Percentiles rank a stretch among this genome's conserved stretches.
phyloP scores from a whole-genome alignment of 164 flowering plant genomes.

The Warburgia ugandensis region DNA sequence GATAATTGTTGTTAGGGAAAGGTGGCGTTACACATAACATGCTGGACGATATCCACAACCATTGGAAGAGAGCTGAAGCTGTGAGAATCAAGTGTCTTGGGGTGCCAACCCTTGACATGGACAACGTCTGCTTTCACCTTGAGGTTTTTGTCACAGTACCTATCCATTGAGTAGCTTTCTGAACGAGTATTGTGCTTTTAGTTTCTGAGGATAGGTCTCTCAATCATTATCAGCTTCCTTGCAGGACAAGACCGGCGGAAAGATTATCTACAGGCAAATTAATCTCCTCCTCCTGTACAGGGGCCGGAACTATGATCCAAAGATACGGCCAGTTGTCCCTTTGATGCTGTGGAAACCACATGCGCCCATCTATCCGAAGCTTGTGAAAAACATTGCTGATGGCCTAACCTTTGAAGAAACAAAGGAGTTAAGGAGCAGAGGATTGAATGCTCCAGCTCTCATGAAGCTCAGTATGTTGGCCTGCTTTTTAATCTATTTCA shows the following conservation, averaged over 20 bases:
- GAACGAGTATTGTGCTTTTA: background rate
- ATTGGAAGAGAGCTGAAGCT: constrained; percentile 97
- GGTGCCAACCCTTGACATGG: constrained; percentile 96
- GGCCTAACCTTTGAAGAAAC: constrained; percentile 80
- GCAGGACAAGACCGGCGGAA: constrained; percentile 94
- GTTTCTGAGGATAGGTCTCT: constrained; percentile 1
- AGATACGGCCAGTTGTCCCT: constrained; percentile 65
- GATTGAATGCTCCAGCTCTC: constrained; percentile 50
- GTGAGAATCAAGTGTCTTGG: constrained; percentile 93
- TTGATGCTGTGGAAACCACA: constrained; percentile 87
- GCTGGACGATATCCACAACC: constrained; percentile 91
- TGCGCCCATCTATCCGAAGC: constrained; percentile 82
- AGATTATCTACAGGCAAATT: constrained; percentile 53
- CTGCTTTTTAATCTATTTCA: background rate
- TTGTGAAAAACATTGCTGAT: constrained; percentile 75
- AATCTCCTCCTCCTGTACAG: constrained; percentile 76
- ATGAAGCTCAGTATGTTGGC: constrained; percentile 73
- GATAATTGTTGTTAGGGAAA: constrained; percentile 38
- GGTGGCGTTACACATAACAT: constrained; percentile 91
- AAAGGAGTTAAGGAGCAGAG: constrained; percentile 74
- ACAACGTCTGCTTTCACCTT: constrained; percentile 81
- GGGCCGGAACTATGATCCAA: constrained; percentile 79
- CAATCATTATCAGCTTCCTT: constrained; percentile 22
- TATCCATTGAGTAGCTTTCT: background rate
- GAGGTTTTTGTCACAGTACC: constrained; percentile 38